Conservation (phyloP, 2,329 filamentous ascomycete species). For the Paecilomyces sp. region DNA sequence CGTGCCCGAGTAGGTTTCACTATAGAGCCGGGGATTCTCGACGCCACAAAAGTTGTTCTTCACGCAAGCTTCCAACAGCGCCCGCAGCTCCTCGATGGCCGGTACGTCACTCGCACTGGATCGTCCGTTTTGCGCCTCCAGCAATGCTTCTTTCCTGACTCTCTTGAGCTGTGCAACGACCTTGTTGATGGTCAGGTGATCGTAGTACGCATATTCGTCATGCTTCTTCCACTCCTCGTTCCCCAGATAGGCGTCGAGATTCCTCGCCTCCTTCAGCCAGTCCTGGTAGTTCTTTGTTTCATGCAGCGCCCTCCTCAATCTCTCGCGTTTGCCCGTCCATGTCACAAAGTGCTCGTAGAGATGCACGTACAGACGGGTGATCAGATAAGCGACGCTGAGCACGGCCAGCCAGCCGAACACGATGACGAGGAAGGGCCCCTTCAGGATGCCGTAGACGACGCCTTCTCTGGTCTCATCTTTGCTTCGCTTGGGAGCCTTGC, state of each 20-base stretch:
- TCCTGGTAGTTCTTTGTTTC: constrained; percentile 68
- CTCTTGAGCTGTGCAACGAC: constrained; percentile 66
- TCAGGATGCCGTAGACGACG: constrained; percentile 78
- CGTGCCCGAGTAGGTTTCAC: constrained; percentile 96
- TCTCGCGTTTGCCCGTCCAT: constrained; percentile 75
- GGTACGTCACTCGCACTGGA: constrained; percentile 28
- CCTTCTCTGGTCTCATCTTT: constrained; percentile 94
- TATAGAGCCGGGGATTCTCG: constrained; percentile 91
- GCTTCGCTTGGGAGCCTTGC: constrained; percentile 45
- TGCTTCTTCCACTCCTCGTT: constrained; percentile 49
- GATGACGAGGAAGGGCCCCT: constrained; percentile 81
- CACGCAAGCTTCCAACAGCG: constrained; percentile 78
- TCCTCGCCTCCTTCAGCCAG: constrained; percentile 73
- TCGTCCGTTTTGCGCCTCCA: constrained; percentile 21
- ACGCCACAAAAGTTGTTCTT: constrained; percentile 97
- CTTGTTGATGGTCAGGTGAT: constrained; percentile 71
- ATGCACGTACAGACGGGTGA: constrained; percentile 83
- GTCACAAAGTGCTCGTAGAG: constrained; percentile 86
- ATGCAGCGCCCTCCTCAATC: constrained; percentile 63
- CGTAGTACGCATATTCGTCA: constrained; percentile 69
- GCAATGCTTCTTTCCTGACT: constrained; percentile 33
- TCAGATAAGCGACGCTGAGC: constrained; percentile 65
- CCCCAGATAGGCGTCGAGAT: constrained; percentile 72
- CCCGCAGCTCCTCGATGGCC: constrained; percentile 67
- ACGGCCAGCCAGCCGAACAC: constrained; percentile 75